Conservation (phyloP, 2,329 filamentous ascomycete species). For the Cladorrhinum sp. region DNA sequence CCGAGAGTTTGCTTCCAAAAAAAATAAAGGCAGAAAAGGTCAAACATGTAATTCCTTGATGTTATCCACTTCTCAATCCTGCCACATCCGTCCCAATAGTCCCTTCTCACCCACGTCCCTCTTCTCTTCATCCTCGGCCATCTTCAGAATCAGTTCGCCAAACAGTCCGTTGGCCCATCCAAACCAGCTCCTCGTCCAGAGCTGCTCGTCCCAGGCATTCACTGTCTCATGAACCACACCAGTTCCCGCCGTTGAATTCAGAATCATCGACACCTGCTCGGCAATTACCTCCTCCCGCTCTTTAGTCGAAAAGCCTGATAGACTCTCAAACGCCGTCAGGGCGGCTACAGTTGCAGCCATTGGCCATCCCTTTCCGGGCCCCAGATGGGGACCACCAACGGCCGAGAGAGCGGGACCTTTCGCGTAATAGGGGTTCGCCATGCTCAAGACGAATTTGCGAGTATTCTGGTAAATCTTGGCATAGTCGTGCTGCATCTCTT, state of each 20-base stretch:
- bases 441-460: conserved; percentile 70
- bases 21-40: neutral
- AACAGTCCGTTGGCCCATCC: conserved; percentile 44
- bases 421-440: conserved; percentile 76
- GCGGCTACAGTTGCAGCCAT: conserved; percentile 54
- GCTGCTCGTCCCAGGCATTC: conserved; percentile 38
- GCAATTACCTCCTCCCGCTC: conserved; percentile 35
- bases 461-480: conserved; percentile 75
- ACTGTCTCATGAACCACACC: conserved; percentile 51
- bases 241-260: conserved; percentile 39
- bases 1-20: neutral
- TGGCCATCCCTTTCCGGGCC: conserved; percentile 55
- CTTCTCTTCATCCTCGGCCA: conserved; percentile 31
- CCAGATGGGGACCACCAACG: conserved; percentile 68
- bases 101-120: conserved; percentile 24
- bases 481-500: conserved; percentile 37
- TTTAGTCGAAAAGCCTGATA: conserved; percentile 24
- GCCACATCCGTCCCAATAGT: conserved; percentile 32
- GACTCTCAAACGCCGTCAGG: conserved; percentile 42
- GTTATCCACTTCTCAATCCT: conserved; percentile 20
- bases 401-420: conserved; percentile 64
- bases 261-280: conserved; percentile 36
- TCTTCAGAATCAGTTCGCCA: conserved; percentile 39
- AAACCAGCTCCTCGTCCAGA: conserved; percentile 47
- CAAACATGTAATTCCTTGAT: too few species aligned